These are phyloP conservation scores for Rhizopogon vesiculosus DNA, from an alignment of 768 basidiomycete species.

Conservation along the genomic window DNA sequence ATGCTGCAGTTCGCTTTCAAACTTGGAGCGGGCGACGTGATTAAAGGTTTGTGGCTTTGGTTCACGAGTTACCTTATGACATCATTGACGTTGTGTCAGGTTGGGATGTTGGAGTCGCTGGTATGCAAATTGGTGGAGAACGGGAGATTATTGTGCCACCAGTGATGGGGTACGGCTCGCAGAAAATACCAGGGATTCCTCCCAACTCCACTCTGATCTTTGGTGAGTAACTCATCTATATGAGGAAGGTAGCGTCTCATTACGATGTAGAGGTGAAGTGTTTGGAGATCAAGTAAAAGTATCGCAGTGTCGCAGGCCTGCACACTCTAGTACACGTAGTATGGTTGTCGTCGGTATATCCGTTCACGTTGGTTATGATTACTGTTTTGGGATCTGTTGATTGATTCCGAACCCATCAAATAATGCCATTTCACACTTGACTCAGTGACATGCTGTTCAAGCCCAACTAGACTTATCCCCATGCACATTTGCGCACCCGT, in stretches of 20 bases:
- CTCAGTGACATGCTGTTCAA: too few relatives aligned
- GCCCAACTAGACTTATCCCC: too few relatives aligned
- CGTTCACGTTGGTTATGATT: neutral
- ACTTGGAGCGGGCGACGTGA: conserved; percentile 86
- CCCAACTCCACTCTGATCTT: conserved; percentile 78
- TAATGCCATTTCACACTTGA: too few relatives aligned
- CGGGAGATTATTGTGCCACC: conserved; percentile 74
- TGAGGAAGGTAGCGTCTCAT: neutral
- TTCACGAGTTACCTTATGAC: conserved; percentile 1
- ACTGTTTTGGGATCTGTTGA: neutral
- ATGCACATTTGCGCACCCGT: too few relatives aligned
- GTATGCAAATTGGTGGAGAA: conserved; percentile 92
- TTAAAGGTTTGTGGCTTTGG: conserved; percentile 56
- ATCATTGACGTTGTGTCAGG: conserved; percentile 32
- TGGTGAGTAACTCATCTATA: conserved; percentile 42
- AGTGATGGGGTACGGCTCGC: conserved; percentile 65
- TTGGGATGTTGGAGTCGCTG: conserved; percentile 90
- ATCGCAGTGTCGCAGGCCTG: neutral
- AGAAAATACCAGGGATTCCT: conserved; percentile 60
- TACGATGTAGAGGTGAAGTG: conserved; percentile 62
- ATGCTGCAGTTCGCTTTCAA: conserved; percentile 61
- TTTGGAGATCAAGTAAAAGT: conserved; percentile 54
- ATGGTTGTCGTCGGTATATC: neutral
- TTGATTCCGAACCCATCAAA: neutral
- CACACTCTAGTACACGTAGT: neutral